Conservation (phyloP, 352 stramenopile genomes). For the Globisporangium cylindrosporum region DNA sequence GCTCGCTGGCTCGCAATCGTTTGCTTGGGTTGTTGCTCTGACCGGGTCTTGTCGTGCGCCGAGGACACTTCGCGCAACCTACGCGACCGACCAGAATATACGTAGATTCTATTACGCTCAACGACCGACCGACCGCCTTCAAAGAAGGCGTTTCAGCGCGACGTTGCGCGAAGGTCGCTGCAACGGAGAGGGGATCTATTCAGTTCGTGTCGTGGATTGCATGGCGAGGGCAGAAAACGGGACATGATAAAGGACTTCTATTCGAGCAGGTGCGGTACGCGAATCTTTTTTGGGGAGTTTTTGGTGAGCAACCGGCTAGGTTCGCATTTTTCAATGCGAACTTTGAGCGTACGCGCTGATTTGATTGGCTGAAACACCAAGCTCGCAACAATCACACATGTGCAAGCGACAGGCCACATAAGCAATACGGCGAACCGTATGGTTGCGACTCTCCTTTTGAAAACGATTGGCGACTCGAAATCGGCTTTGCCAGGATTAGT, state of each 20-base stretch:
- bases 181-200: constrained; percentile 17
- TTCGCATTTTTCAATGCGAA: neutral
- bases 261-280: neutral
- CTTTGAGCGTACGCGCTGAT: neutral
- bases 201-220: constrained; percentile 16
- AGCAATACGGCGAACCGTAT: neutral
- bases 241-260: neutral
- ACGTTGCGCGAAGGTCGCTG: constrained; percentile 19
- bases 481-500: constrained; percentile 2
- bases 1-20: neutral
- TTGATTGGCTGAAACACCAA: neutral
- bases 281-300: neutral
- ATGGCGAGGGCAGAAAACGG: constrained; percentile 3
- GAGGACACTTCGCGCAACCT: constrained; percentile 20
- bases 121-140: constrained; percentile 15
- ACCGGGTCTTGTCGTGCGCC: constrained; percentile 8
- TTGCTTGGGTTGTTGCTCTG: neutral
- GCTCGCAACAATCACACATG: neutral
- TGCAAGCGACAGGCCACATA: neutral
- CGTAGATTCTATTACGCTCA: neutral
- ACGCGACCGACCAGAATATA: constrained; percentile 16
- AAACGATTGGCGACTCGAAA: neutral
- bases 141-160: constrained; percentile 14
- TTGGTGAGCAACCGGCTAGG: neutral
- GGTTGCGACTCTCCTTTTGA: neutral